Conservation (phyloP, 2,329 filamentous ascomycete species). For the Harringtonia aguacate region DNA sequence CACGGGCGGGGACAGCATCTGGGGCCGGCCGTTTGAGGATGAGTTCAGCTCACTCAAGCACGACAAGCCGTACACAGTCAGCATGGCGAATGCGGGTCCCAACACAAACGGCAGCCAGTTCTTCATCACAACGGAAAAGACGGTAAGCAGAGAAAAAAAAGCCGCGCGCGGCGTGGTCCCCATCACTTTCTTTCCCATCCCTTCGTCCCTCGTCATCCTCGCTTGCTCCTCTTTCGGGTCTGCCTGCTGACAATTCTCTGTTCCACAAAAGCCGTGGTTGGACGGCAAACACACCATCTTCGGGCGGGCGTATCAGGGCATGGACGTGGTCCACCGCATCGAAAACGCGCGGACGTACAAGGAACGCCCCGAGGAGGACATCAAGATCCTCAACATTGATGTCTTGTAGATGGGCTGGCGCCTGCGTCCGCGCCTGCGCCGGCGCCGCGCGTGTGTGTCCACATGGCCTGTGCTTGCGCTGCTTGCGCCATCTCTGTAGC, state of each 20-base stretch:
- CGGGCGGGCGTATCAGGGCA: slow-evolving; percentile 75
- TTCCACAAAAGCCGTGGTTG: slow-evolving; percentile 60
- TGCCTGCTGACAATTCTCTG: neutral
- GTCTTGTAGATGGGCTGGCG: slow-evolving; percentile 32
- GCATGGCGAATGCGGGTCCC: slow-evolving; percentile 95
- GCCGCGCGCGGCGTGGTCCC: too few species aligned
- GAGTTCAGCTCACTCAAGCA: slow-evolving; percentile 88
- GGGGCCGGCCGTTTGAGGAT: slow-evolving; percentile 86
- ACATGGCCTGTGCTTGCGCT: too few species aligned
- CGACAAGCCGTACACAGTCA: slow-evolving; percentile 91
- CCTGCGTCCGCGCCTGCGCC: too few species aligned
- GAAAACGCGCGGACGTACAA: slow-evolving; percentile 78
- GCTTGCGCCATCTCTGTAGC: too few species aligned
- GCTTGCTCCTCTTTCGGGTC: neutral
- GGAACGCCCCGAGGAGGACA: slow-evolving; percentile 94
- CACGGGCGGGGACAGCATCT: slow-evolving; percentile 83
- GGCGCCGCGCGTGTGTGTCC: too few species aligned
- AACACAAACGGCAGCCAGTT: slow-evolving; percentile 96
- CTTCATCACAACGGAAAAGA: slow-evolving; percentile 96
- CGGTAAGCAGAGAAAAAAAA: slow-evolving; percentile 50
- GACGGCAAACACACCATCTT: slow-evolving; percentile 97
- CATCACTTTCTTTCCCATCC: neutral
- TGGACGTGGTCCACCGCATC: slow-evolving; percentile 93
- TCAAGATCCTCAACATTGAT: slow-evolving; percentile 90
- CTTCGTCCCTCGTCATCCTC: neutral